phyloP scores from a whole-genome alignment of 805 yeast species.

The Candida stauntonica region DNA sequence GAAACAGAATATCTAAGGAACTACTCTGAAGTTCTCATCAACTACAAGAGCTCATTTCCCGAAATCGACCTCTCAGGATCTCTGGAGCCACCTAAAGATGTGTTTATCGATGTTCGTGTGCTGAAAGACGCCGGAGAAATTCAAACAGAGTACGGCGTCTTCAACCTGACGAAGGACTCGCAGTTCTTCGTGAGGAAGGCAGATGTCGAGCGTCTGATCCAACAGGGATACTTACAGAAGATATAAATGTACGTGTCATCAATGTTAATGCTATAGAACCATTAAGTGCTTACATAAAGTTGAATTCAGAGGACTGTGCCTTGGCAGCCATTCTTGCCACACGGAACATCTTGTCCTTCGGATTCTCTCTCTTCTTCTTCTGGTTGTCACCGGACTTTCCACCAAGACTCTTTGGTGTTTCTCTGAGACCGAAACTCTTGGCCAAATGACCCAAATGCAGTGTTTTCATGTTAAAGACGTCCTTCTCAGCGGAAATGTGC shows the following conservation, averaged over 20 bases:
- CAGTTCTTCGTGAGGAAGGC: conserved; percentile 92
- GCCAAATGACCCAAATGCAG: conserved; percentile 96
- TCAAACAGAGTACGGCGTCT: conserved; percentile 95
- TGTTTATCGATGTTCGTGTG: conserved; percentile 91
- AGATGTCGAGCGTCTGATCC: conserved; percentile 90
- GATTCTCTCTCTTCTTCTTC: conserved; percentile 53
- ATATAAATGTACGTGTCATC: conserved; percentile 31
- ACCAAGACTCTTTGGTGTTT: conserved; percentile 83
- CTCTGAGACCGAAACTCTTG: conserved; percentile 90
- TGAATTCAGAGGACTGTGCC: conserved; percentile 69
- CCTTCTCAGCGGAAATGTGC: conserved; percentile 77
- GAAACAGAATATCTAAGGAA: conserved; percentile 76
- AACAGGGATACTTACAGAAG: conserved; percentile 88
- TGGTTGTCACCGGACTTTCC: conserved; percentile 31
- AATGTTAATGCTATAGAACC: background rate
- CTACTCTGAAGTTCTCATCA: conserved; percentile 67
- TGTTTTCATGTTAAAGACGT: conserved; percentile 71
- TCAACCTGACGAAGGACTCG: conserved; percentile 86
- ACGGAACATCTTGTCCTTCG: conserved; percentile 68
- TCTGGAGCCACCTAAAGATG: conserved; percentile 85
- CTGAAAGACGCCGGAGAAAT: conserved; percentile 94
- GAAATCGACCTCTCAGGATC: conserved; percentile 87
- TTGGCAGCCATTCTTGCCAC: conserved; percentile 68
- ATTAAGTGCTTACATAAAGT: conserved; percentile 34
- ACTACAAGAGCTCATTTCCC: conserved; percentile 71